Evolutionary conservation across 2,329 filamentous ascomycete genomes (phyloP), one percentile per base, ranked within the genome.

Genomic region (Colletotrichum simmondsii): DNA sequence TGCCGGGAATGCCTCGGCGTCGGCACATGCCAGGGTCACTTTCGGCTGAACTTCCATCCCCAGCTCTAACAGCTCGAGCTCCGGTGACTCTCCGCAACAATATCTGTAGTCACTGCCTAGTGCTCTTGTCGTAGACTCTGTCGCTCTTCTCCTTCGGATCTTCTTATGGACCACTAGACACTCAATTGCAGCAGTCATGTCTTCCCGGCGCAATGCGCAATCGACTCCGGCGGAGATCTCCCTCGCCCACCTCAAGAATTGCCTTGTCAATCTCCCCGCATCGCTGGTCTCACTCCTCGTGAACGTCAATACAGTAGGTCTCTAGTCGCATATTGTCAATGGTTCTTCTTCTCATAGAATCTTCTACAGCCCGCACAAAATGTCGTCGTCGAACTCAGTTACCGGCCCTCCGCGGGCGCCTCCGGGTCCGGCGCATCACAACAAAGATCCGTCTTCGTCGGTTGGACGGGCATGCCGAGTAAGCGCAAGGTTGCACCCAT

Each of bases 381-480:
- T 93, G 94, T 98, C 77, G 90, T 98, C 74, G 93, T 99, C 81
- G 97, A 99, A 84, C 89, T 99, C 75, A 93, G 89, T 81, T 97
- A 93, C 84, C 91, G 92, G 19, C 42, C 65, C 81, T 87, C 53
- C 81, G 89, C 53, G 80, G 78, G 58, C 49, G 61, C 87, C 68
- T 85, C 87, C 75, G 79, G 85, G 30, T 85, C 86, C 77, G 79
- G 85, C 52, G 81, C 86, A 64, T 80, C 85, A 7, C 83, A 85
- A 65, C 90, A 91, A 77, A 90, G 89, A 78, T 97, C 94, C 60
- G 88, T 97, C 77, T 99, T 93, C 81, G 88, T 97, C 72, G 97
- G 97, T 81, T 99, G 97, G 97, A 98, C 97, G 12, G 97, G 97
- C 77, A 97, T 99, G 94, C 93, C 95, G 76, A 98, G 95, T 86